Base-by-base conservation (phyloP, 176 grass and related monocot species). In the Oryza longistaminata region DNA sequence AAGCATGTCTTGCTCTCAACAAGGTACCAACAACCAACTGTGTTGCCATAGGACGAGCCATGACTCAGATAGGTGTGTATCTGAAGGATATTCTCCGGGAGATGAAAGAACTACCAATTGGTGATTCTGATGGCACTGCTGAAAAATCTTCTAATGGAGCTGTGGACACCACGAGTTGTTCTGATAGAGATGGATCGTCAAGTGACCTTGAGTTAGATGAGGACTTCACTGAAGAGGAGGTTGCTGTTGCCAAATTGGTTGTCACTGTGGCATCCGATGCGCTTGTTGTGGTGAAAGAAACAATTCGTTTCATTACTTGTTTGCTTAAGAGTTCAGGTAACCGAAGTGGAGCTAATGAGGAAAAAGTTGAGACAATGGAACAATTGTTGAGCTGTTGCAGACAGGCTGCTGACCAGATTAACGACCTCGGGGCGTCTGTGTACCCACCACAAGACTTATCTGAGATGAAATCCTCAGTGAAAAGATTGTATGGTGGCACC, bases 11-110 rank as follows among this genome's bases (percentile, higher is more conserved):
- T 91, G 88, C 91, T 66, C 88, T 99, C 60, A 96, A 94, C 76
- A 99, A 94, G 88, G 87, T 83, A 37, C 93, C 97, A 46, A 86
- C 88, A 6, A 91, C 75, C 39, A 99, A 99, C 75, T 92, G 82
- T 81, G 86, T 66, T 15, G 92, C 93, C 64, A 86, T 96, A 67
- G 93, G 92, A 33, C 89, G 86, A 72, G 90, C 97, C 9, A 96
- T 99, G 79, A 91, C 97, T 15, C 90, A 94, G 67, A 73, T 99
- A 45, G 88, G 92, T 1, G 86, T 94, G 10, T 92, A 74, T 66
- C 70, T 99, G 40, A 99, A 99, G 82, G 97, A 99, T 83, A 70
- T 99, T 34, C 85, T 94, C 48, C 88, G 93, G 3, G 93, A 99
- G 84, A 92, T 99, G 93, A 90, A 95, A 74, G 93, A 99, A 66